Base-by-base conservation (phyloP, 352 stramenopile genomes). In the Phytophthora nicotianae region DNA sequence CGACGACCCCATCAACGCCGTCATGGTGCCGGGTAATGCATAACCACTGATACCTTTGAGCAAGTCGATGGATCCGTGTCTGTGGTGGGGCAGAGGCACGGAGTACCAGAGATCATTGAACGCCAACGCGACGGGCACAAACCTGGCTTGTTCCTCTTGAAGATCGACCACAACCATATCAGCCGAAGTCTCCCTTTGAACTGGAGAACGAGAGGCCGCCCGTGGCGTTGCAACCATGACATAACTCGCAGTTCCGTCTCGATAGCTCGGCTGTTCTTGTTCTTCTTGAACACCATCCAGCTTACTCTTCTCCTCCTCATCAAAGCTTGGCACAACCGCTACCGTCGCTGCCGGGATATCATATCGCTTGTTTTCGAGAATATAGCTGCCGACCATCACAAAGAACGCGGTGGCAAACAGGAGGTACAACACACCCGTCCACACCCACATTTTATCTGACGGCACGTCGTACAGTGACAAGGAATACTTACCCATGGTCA, bases 21-120 rank as follows among this genome's bases (percentile, higher is more conserved):
- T 79, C 46, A 90, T 78, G 0, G 57, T 64, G 0, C 80, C 77
- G 0, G 77, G 80, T 0, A 62, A 1, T 2, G 73, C 69, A 19
- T 67, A 68, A 9, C 88, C 89, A 49, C 42, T 81, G 23, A 97
- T 76, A 37, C 71, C 78, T 40, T 89, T 87, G 19, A 97, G 64
- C 20, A 97, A 57, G 11, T 91, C 69, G 8, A 92, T 64, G 13
- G 85, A 72, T 5, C 62, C 19, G n/a, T 70, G 33, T 23, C 11
- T 46, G 32, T 70, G 53, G 19, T 42, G 45, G 0, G 67, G 63
- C 4, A 38, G 5, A 13, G 62, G 55, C 0, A 79, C 72, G 0
- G 52, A 59, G 27, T 80, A 80, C 55, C 53, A 74, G 1, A 80
- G 51, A 21, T 77, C 53, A 14, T 72, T 65, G 52, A 82, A 77